A percentile compares a stretch with the other conserved stretches of the same genome.
Conservation (phyloP, 78 protist genomes). For the Dictyostelium intermedium region DNA sequence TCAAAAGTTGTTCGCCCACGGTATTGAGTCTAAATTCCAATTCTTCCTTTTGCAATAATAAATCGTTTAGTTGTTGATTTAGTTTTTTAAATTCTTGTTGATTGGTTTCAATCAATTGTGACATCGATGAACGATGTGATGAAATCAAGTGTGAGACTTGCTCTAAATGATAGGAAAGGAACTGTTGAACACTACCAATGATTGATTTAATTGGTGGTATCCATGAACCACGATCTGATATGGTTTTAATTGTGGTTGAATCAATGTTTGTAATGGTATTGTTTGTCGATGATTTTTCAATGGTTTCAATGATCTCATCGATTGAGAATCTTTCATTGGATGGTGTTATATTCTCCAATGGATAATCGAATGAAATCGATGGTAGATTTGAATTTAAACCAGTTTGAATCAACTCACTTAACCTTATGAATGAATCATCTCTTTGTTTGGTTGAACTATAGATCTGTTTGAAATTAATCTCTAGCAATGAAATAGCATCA, state of each 20-base stretch:
- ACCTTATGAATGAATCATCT: conserved; percentile 36
- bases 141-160: conserved; percentile 10
- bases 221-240: conserved; percentile 26
- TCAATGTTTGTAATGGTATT: neutral
- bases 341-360: conserved; percentile 73
- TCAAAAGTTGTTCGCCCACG: neutral
- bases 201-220: neutral
- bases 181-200: conserved; percentile 1
- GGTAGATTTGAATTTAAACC: conserved; percentile 32
- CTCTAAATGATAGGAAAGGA: conserved; percentile 32
- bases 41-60: conserved; percentile 44
- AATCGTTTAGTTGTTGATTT: neutral
- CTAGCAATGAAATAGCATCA: neutral
- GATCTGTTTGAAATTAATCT: neutral
- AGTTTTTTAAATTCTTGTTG: neutral
- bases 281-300: neutral
- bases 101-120: neutral
- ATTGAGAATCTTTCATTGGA: conserved; percentile 45
- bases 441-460: conserved; percentile 29
- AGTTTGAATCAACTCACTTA: neutral
- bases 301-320: neutral
- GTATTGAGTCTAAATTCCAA: conserved; percentile 27
- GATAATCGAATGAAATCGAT: conserved; percentile 38
- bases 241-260: neutral
- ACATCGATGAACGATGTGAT: conserved; percentile 9